Percentiles rank a stretch among this genome's conserved stretches.
Conservation (phyloP, 768 basidiomycete species). For the Tricholoma saponaceum region DNA sequence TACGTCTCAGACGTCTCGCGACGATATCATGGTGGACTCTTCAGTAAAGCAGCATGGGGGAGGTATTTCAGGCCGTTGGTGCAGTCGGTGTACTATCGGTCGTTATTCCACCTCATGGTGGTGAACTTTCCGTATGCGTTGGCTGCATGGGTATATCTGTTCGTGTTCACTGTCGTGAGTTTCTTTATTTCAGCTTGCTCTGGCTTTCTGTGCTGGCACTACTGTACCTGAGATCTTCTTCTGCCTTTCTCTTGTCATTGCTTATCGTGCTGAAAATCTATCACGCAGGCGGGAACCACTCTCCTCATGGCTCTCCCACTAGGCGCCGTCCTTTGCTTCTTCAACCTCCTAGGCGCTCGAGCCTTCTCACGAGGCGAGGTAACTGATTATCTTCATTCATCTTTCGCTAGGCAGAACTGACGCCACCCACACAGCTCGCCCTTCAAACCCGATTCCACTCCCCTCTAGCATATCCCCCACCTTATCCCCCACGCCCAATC, state of each 20-base stretch:
- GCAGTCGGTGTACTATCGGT: slow-evolving; percentile 53
- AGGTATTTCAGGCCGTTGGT: slow-evolving; percentile 64
- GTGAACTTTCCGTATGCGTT: slow-evolving; percentile 80
- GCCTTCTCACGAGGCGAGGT: slow-evolving; percentile 71
- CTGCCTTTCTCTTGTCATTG: neutral
- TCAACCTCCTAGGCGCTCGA: slow-evolving; percentile 72
- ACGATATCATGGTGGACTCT: slow-evolving; percentile 18
- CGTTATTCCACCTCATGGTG: slow-evolving; percentile 65
- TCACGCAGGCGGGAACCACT: slow-evolving; percentile 65
- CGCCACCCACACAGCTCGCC: slow-evolving; percentile 38
- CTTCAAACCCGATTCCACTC: slow-evolving; percentile 70
- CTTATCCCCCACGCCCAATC: slow-evolving; percentile 68
- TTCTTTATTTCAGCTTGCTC: neutral
- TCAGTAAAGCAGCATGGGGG: slow-evolving; percentile 37
- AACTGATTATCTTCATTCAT: neutral
- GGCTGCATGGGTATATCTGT: slow-evolving; percentile 73
- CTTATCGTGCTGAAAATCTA: neutral
- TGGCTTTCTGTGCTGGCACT: neutral
- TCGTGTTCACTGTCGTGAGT: slow-evolving; percentile 77
- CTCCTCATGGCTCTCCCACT: slow-evolving; percentile 76
- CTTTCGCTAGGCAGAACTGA: neutral
- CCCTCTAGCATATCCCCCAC: slow-evolving; percentile 57
- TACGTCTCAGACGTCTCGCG: slow-evolving; percentile 8
- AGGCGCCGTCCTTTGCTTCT: slow-evolving; percentile 73
- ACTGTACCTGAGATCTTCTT: neutral